Conservation (phyloP, 2,329 filamentous ascomycete species). For the Apiospora rasikravindrae region DNA sequence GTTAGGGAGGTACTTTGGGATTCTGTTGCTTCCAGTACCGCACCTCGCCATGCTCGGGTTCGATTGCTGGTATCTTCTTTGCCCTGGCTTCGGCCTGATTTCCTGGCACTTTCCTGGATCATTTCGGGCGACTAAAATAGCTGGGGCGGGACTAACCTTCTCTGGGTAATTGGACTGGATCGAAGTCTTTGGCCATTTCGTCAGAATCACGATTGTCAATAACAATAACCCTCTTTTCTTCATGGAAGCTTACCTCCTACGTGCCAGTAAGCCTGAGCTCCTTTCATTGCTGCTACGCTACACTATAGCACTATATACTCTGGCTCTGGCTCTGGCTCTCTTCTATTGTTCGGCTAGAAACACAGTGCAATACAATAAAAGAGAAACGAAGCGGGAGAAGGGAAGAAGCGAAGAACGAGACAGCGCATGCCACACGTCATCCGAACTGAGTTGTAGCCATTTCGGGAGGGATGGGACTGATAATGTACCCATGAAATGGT, state of each 20-base stretch:
- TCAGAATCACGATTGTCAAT: background rate
- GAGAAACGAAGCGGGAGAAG: background rate
- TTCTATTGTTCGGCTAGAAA: background rate
- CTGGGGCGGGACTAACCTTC: slow-evolving; percentile 10
- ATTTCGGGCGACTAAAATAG: slow-evolving; percentile 16
- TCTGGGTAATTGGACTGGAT: slow-evolving; percentile 15
- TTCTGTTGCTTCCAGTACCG: background rate
- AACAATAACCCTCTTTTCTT: slow-evolving; percentile 2
- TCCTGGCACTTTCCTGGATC: slow-evolving; percentile 1
- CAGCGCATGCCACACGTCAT: slow-evolving; percentile 16
- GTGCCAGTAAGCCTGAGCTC: background rate
- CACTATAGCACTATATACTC: background rate
- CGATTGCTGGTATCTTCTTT: background rate
- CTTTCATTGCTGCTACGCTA: slow-evolving; percentile 1
- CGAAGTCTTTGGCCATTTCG: background rate
- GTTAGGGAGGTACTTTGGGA: background rate
- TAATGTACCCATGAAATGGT: slow-evolving; percentile 8
- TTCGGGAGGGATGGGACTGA: background rate
- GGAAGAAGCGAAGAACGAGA: background rate
- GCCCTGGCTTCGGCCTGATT: slow-evolving; percentile 13
- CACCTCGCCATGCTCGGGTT: background rate
- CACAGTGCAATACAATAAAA: background rate
- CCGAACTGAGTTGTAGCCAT: background rate
- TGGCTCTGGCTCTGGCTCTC: background rate
- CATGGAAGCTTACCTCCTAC: background rate